phyloP scores from a whole-genome alignment of 306 rosid species.

The Prinsepia uniflora region DNA sequence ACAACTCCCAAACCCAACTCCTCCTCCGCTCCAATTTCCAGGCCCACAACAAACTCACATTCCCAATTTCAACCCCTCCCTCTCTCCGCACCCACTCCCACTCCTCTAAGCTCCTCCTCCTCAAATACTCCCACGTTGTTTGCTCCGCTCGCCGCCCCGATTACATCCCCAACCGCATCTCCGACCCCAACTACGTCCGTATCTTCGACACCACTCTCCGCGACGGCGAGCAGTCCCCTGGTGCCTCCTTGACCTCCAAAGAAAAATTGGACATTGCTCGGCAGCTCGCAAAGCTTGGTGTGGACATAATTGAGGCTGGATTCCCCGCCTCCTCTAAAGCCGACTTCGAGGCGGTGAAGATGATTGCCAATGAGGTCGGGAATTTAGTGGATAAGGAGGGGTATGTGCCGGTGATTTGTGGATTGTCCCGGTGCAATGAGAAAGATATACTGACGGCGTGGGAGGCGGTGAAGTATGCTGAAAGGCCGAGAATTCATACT shows the following conservation, averaged over 20 bases:
- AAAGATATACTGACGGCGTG: slow-evolving; percentile 80
- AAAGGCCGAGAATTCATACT: slow-evolving; percentile 78
- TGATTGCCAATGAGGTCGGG: slow-evolving; percentile 71
- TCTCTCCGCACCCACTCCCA: background rate
- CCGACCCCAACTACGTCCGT: slow-evolving; percentile 77
- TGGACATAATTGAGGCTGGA: slow-evolving; percentile 89
- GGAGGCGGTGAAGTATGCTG: slow-evolving; percentile 88
- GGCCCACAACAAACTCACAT: slow-evolving; percentile 9
- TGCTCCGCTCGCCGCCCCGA: slow-evolving; percentile 52
- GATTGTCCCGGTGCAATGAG: slow-evolving; percentile 74
- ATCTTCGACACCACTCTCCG: slow-evolving; percentile 95
- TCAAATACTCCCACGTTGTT: background rate
- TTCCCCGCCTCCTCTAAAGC: slow-evolving; percentile 83
- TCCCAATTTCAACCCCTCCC: background rate
- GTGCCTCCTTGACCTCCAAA: slow-evolving; percentile 89
- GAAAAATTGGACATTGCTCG: slow-evolving; percentile 88
- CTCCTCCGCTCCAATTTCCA: slow-evolving; percentile 29
- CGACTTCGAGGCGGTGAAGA: slow-evolving; percentile 75
- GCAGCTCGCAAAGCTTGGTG: slow-evolving; percentile 83
- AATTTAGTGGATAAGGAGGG: slow-evolving; percentile 61
- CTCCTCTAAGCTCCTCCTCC: background rate
- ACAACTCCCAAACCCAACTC: background rate
- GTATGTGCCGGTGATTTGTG: slow-evolving; percentile 87
- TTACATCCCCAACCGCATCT: slow-evolving; percentile 74
- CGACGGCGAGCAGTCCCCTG: slow-evolving; percentile 97